Evolutionary conservation across 306 rosid species (phyloP), one percentile per base, ranked within the genome.

Genomic region (Inga oerstediana): DNA sequence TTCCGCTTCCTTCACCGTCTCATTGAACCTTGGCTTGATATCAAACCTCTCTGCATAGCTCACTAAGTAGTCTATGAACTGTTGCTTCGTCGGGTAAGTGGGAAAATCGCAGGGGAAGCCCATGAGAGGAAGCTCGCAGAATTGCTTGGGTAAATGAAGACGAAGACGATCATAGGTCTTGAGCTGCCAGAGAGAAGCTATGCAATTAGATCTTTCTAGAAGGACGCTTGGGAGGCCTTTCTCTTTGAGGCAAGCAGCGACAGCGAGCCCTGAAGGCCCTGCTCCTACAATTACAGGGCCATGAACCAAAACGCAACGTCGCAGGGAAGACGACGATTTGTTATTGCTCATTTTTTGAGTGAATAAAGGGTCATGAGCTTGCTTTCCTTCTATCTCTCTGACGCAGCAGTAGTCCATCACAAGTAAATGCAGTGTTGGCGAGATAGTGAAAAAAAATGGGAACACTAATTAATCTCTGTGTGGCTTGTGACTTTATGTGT

Each of bases 201-300:
- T 89, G 90, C 98, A 94, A 62, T 83, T 80, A 48, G 95, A 91
- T 89, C 98, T 86, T 83, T 94, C 98, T 19, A 94, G 87, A 5
- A 92, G 77, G 10, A 92, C 70, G 44, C 87, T 85, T 5, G 88
- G 89, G 7, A 94, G 65, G 0, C 65, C 88, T 54, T 84, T 92
- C 56, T 51, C 35, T 77, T 81, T 86, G 4, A 94, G 86, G 76
- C 94, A 89, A 4, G 98, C 97, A 15, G 98, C 97, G n/a, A 83
- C 92, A 0, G 98, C 98, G 0, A 94, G 85, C 8, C 98, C 98
- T 0, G 98, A 94, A 3, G 98, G 98, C 20, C 98, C 98, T 43
- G 94, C 97, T 44, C 98, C 98, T 4, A 94, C 92, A 24, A 94
- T 92, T 78, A 94, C 88, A 4, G 98, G 92, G 10, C 93, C 95